These are phyloP conservation scores for Tricholoma terreum DNA, from an alignment of 768 basidiomycete species.

Conservation along the genomic window DNA sequence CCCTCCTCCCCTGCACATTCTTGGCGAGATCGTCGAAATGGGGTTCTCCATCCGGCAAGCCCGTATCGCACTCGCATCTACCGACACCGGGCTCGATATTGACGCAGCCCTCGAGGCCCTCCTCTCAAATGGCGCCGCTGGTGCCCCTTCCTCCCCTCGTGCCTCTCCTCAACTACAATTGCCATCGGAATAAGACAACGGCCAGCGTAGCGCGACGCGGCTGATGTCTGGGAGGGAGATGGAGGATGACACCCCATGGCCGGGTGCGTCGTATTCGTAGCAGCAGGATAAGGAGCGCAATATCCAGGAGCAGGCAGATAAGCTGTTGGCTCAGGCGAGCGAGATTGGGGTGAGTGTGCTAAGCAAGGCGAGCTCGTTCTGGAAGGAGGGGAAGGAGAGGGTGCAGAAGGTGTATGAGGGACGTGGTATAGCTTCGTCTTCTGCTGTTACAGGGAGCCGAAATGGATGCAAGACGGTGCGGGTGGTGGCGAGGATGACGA, in stretches of 20 bases:
- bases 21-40: constrained; percentile 1
- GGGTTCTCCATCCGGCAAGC: constrained; percentile 2
- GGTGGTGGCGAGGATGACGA: constrained; percentile 15
- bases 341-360: constrained; percentile 83
- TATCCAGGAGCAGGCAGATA: constrained; percentile 72
- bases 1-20: constrained; percentile 80
- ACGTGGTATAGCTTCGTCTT: constrained; percentile 24
- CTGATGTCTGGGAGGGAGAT: constrained; percentile 17
- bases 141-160: constrained; percentile 7
- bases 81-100: not conserved
- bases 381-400: constrained; percentile 78
- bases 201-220: constrained; percentile 10
- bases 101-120: constrained; percentile 16
- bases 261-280: constrained; percentile 10
- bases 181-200: constrained; percentile 6
- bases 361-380: constrained; percentile 79
- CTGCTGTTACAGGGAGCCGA: constrained; percentile 34
- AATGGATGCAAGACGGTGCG: constrained; percentile 62
- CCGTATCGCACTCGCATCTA: constrained; percentile 1
- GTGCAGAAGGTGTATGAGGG: constrained; percentile 86
- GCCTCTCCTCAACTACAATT: constrained; percentile 8
- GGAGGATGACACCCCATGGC: constrained; percentile 18
- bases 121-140: constrained; percentile 26
- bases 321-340: constrained; percentile 76
- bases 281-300: constrained; percentile 17